Percentiles rank a stretch among this genome's conserved stretches.
Conservation (phyloP, 352 stramenopile genomes). For the Globisporangium irregulare region DNA sequence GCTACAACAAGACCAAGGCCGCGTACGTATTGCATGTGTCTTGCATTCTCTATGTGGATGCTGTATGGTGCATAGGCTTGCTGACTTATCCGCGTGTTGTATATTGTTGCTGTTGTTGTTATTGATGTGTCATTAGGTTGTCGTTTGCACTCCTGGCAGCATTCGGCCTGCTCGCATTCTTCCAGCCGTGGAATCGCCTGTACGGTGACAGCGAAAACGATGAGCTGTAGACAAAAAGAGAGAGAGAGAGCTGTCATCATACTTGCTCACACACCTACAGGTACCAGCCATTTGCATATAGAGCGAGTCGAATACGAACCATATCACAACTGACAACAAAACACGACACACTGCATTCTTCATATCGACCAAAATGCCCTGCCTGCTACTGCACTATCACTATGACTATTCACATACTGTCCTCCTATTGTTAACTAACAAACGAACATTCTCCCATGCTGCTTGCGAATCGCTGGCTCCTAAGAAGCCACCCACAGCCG, state of each 20-base stretch:
- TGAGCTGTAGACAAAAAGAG: conserved; percentile 31
- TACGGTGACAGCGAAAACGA: conserved; percentile 28
- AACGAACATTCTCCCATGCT: not conserved
- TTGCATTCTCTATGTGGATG: not conserved
- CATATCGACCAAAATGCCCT: not conserved
- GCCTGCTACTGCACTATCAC: not conserved
- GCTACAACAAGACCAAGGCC: conserved; percentile 78
- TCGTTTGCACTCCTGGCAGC: conserved; percentile 45
- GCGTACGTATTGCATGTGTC: conserved; percentile 34
- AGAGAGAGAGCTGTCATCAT: not conserved
- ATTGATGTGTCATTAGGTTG: conserved; percentile 17
- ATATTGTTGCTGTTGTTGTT: not conserved
- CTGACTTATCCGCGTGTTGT: not conserved
- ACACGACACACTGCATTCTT: not conserved
- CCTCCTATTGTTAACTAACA: not conserved
- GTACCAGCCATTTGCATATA: not conserved
- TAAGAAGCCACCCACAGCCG: not conserved
- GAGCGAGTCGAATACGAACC: not conserved
- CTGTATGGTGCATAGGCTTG: not conserved
- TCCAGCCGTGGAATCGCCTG: conserved; percentile 60
- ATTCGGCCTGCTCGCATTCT: conserved; percentile 70
- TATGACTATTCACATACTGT: not conserved
- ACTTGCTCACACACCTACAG: not conserved
- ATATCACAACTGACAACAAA: not conserved
- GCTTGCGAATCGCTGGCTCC: not conserved